These are phyloP conservation scores for Penicillium sp. DNA, from an alignment of 2,329 filamentous ascomycete species.

Conservation along the genomic window DNA sequence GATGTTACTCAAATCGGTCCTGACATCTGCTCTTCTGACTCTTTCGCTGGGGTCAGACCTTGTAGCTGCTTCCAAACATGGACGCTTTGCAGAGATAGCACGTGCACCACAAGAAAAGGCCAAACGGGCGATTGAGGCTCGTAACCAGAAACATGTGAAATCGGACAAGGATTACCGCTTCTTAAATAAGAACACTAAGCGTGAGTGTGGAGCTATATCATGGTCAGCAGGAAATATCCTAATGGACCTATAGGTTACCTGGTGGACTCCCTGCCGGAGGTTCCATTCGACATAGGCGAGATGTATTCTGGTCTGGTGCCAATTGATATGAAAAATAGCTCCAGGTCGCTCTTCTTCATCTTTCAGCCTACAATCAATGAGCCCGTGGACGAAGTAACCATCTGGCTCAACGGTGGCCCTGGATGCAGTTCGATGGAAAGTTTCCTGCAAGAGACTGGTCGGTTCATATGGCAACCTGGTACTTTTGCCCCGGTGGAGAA, in stretches of 20 bases:
- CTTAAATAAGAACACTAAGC: slow-evolving; percentile 24
- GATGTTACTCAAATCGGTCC: slow-evolving; percentile 28
- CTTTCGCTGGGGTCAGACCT: slow-evolving; percentile 21
- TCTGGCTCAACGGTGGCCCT: slow-evolving; percentile 54
- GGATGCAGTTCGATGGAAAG: slow-evolving; percentile 62
- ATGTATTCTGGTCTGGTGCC: slow-evolving; percentile 52
- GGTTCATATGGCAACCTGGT: slow-evolving; percentile 68
- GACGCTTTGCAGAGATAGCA: slow-evolving; percentile 25
- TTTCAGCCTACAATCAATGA: slow-evolving; percentile 47
- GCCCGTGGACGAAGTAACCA: slow-evolving; percentile 44
- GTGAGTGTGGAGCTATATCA: slow-evolving; percentile 14
- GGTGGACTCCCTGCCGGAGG: slow-evolving; percentile 65
- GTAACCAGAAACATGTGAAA: slow-evolving; percentile 6
- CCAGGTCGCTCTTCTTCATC: slow-evolving; percentile 48
- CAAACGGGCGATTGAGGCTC: slow-evolving; percentile 16
- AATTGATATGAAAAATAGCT: slow-evolving; percentile 50
- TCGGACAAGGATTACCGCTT: slow-evolving; percentile 26
- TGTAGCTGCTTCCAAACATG: slow-evolving; percentile 22
- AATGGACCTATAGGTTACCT: slow-evolving; percentile 51
- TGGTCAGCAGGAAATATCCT: not conserved
- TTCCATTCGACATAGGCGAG: slow-evolving; percentile 63
- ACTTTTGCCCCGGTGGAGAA: slow-evolving; percentile 65
- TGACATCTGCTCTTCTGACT: slow-evolving; percentile 24
- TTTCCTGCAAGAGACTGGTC: slow-evolving; percentile 73
- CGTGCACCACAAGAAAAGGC: slow-evolving; percentile 24